Base-by-base conservation (phyloP, 768 basidiomycete genomes). In the Kwoniella europaea region DNA sequence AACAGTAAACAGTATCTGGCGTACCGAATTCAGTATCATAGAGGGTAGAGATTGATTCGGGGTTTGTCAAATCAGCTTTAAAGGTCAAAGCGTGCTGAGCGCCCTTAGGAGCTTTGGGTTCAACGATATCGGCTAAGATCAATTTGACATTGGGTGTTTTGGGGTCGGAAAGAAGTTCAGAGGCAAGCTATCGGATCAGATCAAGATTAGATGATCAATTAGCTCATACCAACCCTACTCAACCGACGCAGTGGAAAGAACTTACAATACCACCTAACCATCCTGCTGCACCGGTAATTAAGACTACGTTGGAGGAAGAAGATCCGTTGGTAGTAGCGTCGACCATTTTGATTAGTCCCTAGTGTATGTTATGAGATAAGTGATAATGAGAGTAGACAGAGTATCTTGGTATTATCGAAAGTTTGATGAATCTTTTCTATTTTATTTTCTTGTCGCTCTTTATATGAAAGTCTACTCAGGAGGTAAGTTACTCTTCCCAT, bases 71-170 rank as follows among this genome's bases (percentile, higher is more conserved):
- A 65, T 84, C 83, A 68, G 83, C 82, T 67, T 83, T 83, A 68
- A 74, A 67, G 42, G 72, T 65, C 65, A 82, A 67, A 65, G 69
- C 72, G 53, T 80, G 71, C 41, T 81, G 72, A 52, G 79, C 76
- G 4, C 72, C 79, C 50, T 79, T 80, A 52, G 83, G 83, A 12
- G 78, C 64, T 59, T 81, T 77, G 61, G 83, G 83, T 70, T 83
- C 81, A 65, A 83, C 82, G 55, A 88, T 85, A 72, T 89, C 88
- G 62, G 84, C 86, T 42, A 89, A 86, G 68, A 89, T 88, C 59
- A 89, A 84, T 29, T 84, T 83, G 35, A 85, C 78, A 71, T 86
- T 76, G 24, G 85, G 85, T 44, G 82, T 80, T 55, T 70, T 63
- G n/a, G 76, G 73, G 67, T 83, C 82, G 15, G 66, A 68, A 1